Evolutionary conservation across 306 rosid species (phyloP), one percentile per base, ranked within the genome.

Genomic region (Pterocarpus macrocarpus): DNA sequence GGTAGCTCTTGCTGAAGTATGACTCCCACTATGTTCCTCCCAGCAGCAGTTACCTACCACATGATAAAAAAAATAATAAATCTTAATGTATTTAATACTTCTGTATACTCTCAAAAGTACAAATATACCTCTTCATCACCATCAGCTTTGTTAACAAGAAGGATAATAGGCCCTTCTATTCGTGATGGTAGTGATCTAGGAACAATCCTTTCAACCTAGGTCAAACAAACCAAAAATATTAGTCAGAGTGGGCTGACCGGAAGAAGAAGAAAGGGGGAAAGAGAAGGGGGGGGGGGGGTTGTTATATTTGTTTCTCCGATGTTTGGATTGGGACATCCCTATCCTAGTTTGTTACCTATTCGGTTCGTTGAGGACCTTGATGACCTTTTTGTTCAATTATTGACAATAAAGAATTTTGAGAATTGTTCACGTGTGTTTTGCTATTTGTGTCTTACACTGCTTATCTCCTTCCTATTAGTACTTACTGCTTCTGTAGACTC

Each of bases 71-170:
- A 81, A 56, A 38, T 73, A 53, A 45, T 78, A 65, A 91, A 79
- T 68, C 65, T 64, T 68, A 33, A 57, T 77, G 64, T 47, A 80
- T 62, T 66, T 6, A 30, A 49, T 35, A 22, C n/a, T 75, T 62
- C 13, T 43, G 11, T 5, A 53, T 57, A 64, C 8, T 55, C 39
- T 58, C 72, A 71, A 69, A 47, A 65, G 56, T 64, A 52, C 44
- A 69, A 73, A 30, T 35, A 52, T 87, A 95, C 99, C 99, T 95
- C 99, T 88, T 93, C 99, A 76, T 95, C 99, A 8, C 99, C 99
- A 87, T 95, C 94, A 13, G 99, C 99, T 86, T 74, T 91, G 87
- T 87, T 84, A 74, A 95, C 97, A 79, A 93, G 15, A 49, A 93
- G 98, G 82, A 95, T 71, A 57, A 91, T 75, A 71, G 99, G 91